Percentiles rank a stretch among this genome's conserved stretches.
phyloP scores from a whole-genome alignment of 768 basidiomycete species.

The Neoboletus brunneissimus region DNA sequence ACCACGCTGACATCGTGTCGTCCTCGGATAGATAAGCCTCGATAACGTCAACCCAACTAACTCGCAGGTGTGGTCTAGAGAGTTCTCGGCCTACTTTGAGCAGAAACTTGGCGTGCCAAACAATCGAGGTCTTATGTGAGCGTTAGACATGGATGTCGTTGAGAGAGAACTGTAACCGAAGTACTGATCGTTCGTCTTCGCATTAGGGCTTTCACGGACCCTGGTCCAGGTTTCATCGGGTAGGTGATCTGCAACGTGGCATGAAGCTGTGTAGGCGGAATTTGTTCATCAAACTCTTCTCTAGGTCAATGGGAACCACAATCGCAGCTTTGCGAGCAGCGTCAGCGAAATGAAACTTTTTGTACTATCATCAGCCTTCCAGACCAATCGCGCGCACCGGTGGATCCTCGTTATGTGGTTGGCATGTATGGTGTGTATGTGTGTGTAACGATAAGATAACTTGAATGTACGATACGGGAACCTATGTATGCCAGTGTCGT shows the following conservation, averaged over 20 bases:
- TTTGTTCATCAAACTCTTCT: background rate
- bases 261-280: no score
- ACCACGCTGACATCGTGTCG: background rate
- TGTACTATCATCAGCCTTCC: background rate
- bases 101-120: constrained; percentile 48
- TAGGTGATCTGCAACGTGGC: constrained; percentile 7
- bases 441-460: background rate
- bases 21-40: constrained; percentile 49
- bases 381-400: background rate
- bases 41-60: constrained; percentile 47
- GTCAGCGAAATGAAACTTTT: background rate
- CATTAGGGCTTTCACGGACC: constrained; percentile 27
- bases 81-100: constrained; percentile 53
- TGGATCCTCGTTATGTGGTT: background rate
- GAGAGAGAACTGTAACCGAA: background rate
- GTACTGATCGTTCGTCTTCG: background rate
- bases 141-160: background rate
- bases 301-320: constrained; percentile 18
- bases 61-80: constrained; percentile 55
- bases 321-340: constrained; percentile 5
- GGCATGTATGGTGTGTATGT: background rate
- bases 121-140: constrained; percentile 61
- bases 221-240: constrained; percentile 26
- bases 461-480: background rate
- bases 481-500: no score